Evolutionary conservation across 2,329 filamentous ascomycete genomes (phyloP).

Genomic region (Rutstroemia sp.): DNA sequence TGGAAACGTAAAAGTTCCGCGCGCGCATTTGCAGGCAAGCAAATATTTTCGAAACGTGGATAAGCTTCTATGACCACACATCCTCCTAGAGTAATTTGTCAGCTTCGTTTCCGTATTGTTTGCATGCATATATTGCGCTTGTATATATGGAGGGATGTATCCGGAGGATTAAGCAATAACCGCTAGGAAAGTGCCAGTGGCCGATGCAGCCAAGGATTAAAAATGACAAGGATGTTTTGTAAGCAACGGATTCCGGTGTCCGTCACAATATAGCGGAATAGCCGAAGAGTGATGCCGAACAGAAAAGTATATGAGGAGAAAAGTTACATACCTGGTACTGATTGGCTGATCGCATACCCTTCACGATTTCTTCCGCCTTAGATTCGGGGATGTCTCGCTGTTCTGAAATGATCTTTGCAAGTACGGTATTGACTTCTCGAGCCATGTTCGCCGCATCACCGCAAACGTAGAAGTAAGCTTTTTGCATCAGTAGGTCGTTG

Average conservation of each 20-base stretch:
- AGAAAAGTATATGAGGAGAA: background rate
- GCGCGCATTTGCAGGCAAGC: background rate
- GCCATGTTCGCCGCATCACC: constrained; percentile 98
- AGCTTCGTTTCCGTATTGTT: background rate
- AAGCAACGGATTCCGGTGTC: too few species aligned
- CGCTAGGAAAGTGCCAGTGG: too few species aligned
- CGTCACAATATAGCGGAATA: background rate
- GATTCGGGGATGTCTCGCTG: constrained; percentile 73
- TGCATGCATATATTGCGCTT: too few species aligned
- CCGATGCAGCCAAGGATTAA: too few species aligned
- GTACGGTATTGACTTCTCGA: constrained; percentile 80
- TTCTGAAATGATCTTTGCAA: constrained; percentile 79
- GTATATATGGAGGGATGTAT: too few species aligned
- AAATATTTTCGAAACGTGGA: background rate
- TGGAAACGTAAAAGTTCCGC: background rate
- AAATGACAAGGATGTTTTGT: too few species aligned
- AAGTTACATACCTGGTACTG: constrained; percentile 72
- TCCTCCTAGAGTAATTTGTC: constrained; percentile 46
- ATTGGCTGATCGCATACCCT: constrained; percentile 89
- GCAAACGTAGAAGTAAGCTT: constrained; percentile 96
- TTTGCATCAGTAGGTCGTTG: constrained; percentile 76
- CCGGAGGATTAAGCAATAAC: too few species aligned
- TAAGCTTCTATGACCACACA: constrained; percentile 52
- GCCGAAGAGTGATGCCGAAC: background rate
- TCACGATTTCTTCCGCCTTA: constrained; percentile 94